Base-by-base conservation (phyloP, 2,329 filamentous ascomycete genomes). In the Raffaelea ambrosiae region DNA sequence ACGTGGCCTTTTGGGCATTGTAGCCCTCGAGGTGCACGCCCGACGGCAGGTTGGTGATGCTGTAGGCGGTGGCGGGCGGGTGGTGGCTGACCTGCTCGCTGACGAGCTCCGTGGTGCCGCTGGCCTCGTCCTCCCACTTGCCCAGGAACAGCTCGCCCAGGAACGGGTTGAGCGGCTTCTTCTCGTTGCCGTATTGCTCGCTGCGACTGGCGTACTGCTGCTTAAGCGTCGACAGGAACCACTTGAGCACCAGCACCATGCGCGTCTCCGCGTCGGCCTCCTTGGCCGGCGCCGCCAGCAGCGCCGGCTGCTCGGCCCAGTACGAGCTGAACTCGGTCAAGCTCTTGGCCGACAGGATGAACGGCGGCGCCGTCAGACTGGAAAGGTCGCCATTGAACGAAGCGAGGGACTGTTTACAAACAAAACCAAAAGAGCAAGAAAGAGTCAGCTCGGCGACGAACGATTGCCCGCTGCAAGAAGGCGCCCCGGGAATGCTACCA, bases 161-260 rank as follows among this genome's bases (percentile, higher is more conserved):
- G 69, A 98, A 97, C 0, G 93, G 93, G 62, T 98, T 97, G 51
- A 98, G 70, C 3, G 91, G 91, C 73, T 97, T 98, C 81, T 97
- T 97, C 74, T 96, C 91, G 61, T 88, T 93, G 44, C 88, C 89
- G 54, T 76, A 82, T 58, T 81, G 71, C 57, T 96, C 90, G 62
- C 87, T 94, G 50, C 77, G 75, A 59, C 73, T 80, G 49, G 79
- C 78, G 59, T 83, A 82, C 63, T 95, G 88, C 66, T 94, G 88
- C 71, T 93, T 95, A 46, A 97, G 74, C 3, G 90, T 95, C 60
- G 83, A 90, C 48, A 97, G 70, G 70, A 96, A 97, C 91, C 91
- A 97, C 67, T 91, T 94, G 58, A 96, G 72, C n/a, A 97, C 91
- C 31, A 91, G 73, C 55, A 95, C 69, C 19, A 88, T 84, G 52